These are phyloP conservation scores for Lepraria neglecta DNA, from an alignment of 495 filamentous ascomycete genomes.

Conservation along the genomic window DNA sequence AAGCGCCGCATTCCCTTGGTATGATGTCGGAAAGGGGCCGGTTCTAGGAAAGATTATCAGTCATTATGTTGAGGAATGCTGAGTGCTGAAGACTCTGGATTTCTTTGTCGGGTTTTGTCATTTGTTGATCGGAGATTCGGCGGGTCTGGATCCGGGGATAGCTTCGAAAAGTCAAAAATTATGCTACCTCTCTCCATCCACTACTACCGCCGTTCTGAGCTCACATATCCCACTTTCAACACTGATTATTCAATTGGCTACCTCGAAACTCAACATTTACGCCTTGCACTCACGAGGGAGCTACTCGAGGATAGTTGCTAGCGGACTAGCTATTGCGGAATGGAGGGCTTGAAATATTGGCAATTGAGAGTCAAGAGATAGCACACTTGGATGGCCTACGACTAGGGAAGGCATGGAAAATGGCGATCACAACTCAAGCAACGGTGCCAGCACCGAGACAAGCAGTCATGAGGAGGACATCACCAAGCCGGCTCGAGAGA, in stretches of 20 bases:
- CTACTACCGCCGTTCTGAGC: not conserved
- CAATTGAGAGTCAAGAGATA: conserved; percentile 11
- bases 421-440: conserved; percentile 9
- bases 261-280: not conserved
- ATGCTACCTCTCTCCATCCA: not conserved
- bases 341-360: conserved; percentile 3
- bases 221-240: not conserved
- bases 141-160: conserved; percentile 2
- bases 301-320: not conserved
- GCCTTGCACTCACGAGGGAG: not conserved
- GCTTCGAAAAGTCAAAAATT: conserved; percentile 8
- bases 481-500: conserved; percentile 12
- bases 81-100: not conserved
- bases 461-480: conserved; percentile 19
- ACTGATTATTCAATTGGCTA: too few species aligned
- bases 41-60: not conserved
- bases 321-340: not conserved
- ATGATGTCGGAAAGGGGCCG: conserved; percentile 4
- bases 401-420: conserved; percentile 16
- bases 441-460: conserved; percentile 12
- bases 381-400: conserved; percentile 4
- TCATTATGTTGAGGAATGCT: not conserved
- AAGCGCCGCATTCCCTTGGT: conserved; percentile 2
- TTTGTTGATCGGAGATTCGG: conserved; percentile 8
- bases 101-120: not conserved